Percentiles rank a stretch among this genome's conserved stretches.
Evolutionary conservation across 331 rosid genomes (phyloP).

Genomic region (Dryas integrifolia): DNA sequence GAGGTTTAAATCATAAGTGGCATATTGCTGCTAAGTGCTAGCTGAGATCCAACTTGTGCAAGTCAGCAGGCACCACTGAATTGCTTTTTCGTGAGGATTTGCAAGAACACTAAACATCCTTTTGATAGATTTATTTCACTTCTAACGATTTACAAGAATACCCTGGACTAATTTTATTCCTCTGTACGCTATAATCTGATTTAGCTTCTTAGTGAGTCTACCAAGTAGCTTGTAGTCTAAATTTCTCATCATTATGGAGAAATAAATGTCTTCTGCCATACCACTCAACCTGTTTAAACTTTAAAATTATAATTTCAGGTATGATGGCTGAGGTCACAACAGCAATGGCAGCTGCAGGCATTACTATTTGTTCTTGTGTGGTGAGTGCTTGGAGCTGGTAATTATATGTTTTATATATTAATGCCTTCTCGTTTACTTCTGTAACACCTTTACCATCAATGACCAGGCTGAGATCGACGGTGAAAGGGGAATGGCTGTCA

Average conservation of each 20-base stretch:
- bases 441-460: conserved; percentile 32
- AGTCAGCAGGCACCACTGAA: too few relatives aligned
- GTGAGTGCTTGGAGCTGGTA: conserved; percentile 55
- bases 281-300: not conserved
- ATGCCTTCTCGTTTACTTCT: conserved; percentile 15
- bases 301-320: conserved; percentile 55
- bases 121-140: not conserved
- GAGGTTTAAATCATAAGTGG: conserved; percentile 4
- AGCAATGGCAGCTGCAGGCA: conserved; percentile 73
- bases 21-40: not conserved
- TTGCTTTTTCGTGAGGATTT: too few relatives aligned
- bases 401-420: not conserved
- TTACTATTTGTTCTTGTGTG: conserved; percentile 84
- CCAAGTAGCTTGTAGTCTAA: not conserved
- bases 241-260: not conserved
- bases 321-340: conserved; percentile 92
- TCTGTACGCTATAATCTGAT: not conserved
- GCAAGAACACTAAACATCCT: too few relatives aligned
- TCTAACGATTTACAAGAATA: not conserved
- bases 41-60: too few relatives aligned
- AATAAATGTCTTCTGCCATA: not conserved
- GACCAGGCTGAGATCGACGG: conserved; percentile 94
- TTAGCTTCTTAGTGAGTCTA: not conserved
- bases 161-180: not conserved
- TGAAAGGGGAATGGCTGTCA: conserved; percentile 90